These are phyloP conservation scores for Camptophora hylomeconis DNA, from an alignment of 2,329 filamentous ascomycete species.

Conservation along the genomic window DNA sequence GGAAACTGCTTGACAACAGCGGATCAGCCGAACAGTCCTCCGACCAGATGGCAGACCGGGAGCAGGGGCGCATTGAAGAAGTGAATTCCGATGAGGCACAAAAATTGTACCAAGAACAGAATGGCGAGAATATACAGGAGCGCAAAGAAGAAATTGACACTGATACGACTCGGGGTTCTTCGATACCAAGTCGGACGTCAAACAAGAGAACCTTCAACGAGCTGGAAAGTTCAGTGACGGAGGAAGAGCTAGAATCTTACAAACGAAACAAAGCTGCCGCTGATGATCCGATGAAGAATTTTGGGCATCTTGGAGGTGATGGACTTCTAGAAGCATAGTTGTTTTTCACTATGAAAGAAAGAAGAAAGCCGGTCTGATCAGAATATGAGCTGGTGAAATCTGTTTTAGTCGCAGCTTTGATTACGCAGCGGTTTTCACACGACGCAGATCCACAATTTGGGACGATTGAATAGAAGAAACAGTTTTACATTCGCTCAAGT, in stretches of 20 bases:
- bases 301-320: conserved; percentile 61
- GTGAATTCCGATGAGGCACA: conserved; percentile 21
- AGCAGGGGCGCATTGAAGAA: too few relatives aligned
- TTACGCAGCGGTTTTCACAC: too few relatives aligned
- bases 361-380: too few relatives aligned
- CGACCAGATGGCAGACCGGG: conserved; percentile 7
- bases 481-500: too few relatives aligned
- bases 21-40: too few relatives aligned
- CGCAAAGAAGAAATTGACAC: conserved; percentile 12
- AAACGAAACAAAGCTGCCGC: conserved; percentile 59
- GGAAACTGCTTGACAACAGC: conserved; percentile 30
- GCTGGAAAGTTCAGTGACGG: conserved; percentile 63
- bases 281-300: conserved; percentile 77
- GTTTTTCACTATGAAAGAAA: too few relatives aligned
- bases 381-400: too few relatives aligned
- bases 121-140: conserved; percentile 8
- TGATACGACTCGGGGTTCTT: conserved; percentile 13
- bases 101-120: conserved; percentile 5
- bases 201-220: conserved; percentile 69
- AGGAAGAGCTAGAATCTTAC: conserved; percentile 79
- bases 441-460: too few relatives aligned
- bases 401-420: too few relatives aligned
- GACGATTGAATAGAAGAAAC: too few relatives aligned
- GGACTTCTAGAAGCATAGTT: too few relatives aligned
- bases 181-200: conserved; percentile 12